Conservation (phyloP, 805 yeast species). For the Brettanomyces bruxellensis region DNA sequence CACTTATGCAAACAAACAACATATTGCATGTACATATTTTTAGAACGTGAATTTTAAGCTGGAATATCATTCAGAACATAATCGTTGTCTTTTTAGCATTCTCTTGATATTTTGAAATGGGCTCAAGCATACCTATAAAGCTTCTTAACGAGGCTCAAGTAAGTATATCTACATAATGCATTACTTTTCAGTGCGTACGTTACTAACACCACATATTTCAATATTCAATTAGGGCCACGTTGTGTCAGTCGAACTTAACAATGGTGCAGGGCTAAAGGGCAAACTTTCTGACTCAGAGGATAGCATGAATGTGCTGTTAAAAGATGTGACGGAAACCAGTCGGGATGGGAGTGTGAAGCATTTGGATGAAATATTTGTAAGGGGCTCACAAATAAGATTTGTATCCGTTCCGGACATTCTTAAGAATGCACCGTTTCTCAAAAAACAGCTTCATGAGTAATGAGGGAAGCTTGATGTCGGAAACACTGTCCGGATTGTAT, state of each 20-base stretch:
- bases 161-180: background rate
- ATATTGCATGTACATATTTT: too few relatives aligned
- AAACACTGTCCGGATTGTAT: too few relatives aligned
- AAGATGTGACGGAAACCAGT: constrained; percentile 73
- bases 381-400: constrained; percentile 86
- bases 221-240: constrained; percentile 60
- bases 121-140: constrained; percentile 74
- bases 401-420: constrained; percentile 84
- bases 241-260: constrained; percentile 70
- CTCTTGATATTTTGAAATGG: constrained; percentile 27
- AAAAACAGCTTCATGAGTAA: constrained; percentile 10
- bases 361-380: constrained; percentile 75
- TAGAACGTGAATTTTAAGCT: too few relatives aligned
- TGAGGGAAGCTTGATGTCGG: too few relatives aligned
- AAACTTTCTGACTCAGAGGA: constrained; percentile 80
- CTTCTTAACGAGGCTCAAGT: constrained; percentile 48
- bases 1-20: too few relatives aligned
- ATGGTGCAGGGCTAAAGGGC: constrained; percentile 86
- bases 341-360: constrained; percentile 67
- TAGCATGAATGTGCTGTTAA: constrained; percentile 84
- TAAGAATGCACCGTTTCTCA: constrained; percentile 82
- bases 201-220: background rate
- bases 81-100: background rate
- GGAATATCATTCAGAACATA: too few relatives aligned
- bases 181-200: background rate